Conservation (phyloP, 305 asterid genomes). For the Fraxinus latifolia region DNA sequence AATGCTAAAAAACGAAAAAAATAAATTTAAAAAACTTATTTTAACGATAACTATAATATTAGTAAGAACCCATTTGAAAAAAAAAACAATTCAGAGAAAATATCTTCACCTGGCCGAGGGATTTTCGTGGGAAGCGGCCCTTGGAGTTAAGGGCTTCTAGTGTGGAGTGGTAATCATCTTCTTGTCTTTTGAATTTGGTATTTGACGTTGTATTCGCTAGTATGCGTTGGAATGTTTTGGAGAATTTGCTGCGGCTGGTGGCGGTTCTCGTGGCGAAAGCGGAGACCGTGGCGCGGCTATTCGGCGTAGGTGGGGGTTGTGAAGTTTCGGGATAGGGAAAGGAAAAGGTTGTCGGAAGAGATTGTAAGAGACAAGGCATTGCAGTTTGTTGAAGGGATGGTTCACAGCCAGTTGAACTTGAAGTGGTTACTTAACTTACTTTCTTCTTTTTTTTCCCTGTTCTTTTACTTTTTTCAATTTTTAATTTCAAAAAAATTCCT, state of each 20-base stretch:
- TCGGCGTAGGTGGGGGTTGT: slow-evolving; percentile 32
- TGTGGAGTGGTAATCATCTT: slow-evolving; percentile 80
- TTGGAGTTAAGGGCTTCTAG: slow-evolving; percentile 90
- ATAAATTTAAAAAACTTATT: not conserved
- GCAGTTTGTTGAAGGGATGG: slow-evolving; percentile 10
- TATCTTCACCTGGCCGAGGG: slow-evolving; percentile 74
- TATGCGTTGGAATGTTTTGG: slow-evolving; percentile 15
- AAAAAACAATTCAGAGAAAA: not conserved
- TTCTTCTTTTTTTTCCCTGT: not conserved
- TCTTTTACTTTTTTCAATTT: not conserved
- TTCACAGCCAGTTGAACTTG: not conserved
- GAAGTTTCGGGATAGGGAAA: slow-evolving; percentile 1
- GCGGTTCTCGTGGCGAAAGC: not conserved
- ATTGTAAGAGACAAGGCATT: slow-evolving; percentile 36
- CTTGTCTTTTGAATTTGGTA: slow-evolving; percentile 44
- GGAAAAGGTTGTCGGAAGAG: slow-evolving; percentile 3
- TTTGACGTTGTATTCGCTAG: slow-evolving; percentile 31
- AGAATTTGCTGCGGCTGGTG: slow-evolving; percentile 17
- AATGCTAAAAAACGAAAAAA: slow-evolving; percentile 53
- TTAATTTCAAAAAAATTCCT: not conserved
- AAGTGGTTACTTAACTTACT: not conserved
- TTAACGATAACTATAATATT: not conserved
- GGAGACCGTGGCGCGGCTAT: slow-evolving; percentile 19
- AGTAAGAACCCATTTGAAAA: not conserved
- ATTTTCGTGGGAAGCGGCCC: slow-evolving; percentile 87